Percentiles rank a stretch among this genome's conserved stretches.
Evolutionary conservation across 768 basidiomycete genomes (phyloP).

Genomic region (Serpula lacrymans): DNA sequence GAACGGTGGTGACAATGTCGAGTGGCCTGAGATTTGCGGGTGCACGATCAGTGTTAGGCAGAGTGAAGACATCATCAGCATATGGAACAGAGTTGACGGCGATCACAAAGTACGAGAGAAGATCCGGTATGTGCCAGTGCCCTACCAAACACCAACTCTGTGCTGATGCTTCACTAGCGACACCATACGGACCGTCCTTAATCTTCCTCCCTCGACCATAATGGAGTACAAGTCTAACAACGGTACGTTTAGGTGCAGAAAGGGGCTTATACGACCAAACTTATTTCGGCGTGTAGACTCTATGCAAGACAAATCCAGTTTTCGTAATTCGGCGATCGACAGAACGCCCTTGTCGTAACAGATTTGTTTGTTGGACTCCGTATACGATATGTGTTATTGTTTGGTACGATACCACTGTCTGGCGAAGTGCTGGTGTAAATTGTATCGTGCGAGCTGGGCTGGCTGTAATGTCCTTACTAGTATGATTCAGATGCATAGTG

Average conservation of each 20-base stretch:
- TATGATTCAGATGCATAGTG: too few relatives aligned
- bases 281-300: conserved; percentile 69
- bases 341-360: conserved; percentile 29
- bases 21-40: conserved; percentile 86
- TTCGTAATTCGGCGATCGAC: conserved; percentile 63
- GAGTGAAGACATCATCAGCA: conserved; percentile 88
- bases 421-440: too few relatives aligned
- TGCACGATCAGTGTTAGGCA: conserved; percentile 93
- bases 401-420: too few relatives aligned
- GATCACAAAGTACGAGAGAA: conserved; percentile 75
- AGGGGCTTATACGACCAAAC: too few relatives aligned
- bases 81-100: conserved; percentile 87
- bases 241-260: conserved; percentile 44
- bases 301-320: conserved; percentile 85
- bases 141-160: background rate
- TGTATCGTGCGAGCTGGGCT: too few relatives aligned
- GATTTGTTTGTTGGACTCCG: background rate
- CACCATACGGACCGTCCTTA: conserved; percentile 71
- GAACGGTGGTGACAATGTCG: conserved; percentile 35
- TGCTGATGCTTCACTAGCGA: conserved; percentile 48
- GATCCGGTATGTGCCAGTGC: conserved; percentile 59
- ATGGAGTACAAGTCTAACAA: conserved; percentile 98
- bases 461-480: too few relatives aligned
- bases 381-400: too few relatives aligned
- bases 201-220: conserved; percentile 70